phyloP scores from a whole-genome alignment of 345 rosid genomes.

The Lumnitzera littorea region DNA sequence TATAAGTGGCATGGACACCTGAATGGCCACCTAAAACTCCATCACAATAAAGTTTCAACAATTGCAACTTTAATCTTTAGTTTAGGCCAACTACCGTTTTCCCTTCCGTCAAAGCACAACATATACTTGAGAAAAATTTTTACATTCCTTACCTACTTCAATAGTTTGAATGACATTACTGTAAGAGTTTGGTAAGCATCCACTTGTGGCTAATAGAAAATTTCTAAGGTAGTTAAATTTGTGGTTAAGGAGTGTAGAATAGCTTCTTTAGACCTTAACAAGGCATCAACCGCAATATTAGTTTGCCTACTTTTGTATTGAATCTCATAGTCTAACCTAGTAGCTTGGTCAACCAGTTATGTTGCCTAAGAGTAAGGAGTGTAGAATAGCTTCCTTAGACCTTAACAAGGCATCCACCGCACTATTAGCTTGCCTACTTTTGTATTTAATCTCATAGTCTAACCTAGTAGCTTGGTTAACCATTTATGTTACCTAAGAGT shows the following conservation, averaged over 20 bases:
- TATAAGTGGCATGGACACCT: background rate
- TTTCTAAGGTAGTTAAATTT: no score
- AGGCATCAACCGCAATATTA: slow-evolving; percentile 1
- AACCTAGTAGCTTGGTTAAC: background rate
- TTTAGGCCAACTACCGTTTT: background rate
- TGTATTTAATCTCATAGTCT: slow-evolving; percentile 1
- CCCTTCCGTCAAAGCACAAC: background rate
- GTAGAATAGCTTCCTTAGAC: background rate
- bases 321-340: background rate
- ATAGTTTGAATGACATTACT: no score
- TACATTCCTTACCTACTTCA: no score
- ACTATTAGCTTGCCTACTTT: background rate
- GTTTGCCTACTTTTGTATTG: background rate
- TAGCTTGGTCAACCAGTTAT: no score
- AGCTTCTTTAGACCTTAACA: background rate
- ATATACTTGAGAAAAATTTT: background rate
- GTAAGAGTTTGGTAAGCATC: background rate
- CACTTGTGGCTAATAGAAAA: background rate
- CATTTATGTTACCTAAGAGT: slow-evolving; percentile 4
- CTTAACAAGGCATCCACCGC: slow-evolving; percentile 1
- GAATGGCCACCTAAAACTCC: background rate
- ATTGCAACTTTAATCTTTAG: background rate
- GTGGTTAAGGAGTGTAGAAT: no score
- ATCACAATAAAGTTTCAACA: background rate
- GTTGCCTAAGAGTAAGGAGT: no score